phyloP scores from a whole-genome alignment of 148 eudicot genomes.

The Rhododendron williamsianum region DNA sequence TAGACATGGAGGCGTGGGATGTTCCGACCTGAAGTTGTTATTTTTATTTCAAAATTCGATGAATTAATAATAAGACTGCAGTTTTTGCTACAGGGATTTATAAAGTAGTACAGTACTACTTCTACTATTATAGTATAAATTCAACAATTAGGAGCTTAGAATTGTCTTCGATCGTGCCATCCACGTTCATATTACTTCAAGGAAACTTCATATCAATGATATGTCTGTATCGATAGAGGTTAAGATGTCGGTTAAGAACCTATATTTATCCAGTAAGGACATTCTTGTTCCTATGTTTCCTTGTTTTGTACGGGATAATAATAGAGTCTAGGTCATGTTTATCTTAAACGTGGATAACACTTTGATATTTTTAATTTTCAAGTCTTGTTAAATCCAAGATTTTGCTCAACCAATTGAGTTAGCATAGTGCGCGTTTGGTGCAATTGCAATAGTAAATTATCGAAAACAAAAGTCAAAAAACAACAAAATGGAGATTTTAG shows the following conservation, averaged over 20 bases:
- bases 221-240: background rate
- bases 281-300: background rate
- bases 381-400: background rate
- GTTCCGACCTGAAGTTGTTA: background rate
- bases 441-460: background rate
- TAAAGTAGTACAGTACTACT: background rate
- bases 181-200: conserved; percentile 29
- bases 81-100: background rate
- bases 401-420: background rate
- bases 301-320: background rate
- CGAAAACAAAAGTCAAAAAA: background rate
- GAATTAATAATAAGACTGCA: background rate
- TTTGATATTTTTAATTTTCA: background rate
- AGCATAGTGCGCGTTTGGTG: background rate
- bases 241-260: background rate
- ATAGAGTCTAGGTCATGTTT: background rate
- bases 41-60: background rate
- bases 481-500: background rate
- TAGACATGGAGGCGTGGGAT: background rate
- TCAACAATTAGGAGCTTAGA: background rate
- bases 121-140: background rate
- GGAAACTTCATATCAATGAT: background rate
- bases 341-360: background rate
- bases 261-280: background rate
- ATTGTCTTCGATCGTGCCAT: conserved; percentile 23